These are phyloP conservation scores for Aspergillus quadrilineatus DNA, from an alignment of 2,329 filamentous ascomycete species.

Conservation along the genomic window DNA sequence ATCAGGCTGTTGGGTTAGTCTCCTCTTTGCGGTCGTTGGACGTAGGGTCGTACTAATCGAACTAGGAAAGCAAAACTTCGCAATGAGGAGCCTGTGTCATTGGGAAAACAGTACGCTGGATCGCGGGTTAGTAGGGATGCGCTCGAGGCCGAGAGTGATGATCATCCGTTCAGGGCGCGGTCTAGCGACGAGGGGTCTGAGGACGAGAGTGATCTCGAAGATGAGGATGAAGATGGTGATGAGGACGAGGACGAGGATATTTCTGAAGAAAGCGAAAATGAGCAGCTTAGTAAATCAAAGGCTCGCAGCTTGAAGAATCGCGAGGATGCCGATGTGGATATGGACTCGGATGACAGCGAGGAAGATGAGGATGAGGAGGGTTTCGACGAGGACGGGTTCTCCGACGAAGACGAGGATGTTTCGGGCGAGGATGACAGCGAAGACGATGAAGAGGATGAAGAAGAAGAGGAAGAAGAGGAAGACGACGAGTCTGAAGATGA, in stretches of 20 bases:
- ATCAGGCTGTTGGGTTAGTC: constrained; percentile 69
- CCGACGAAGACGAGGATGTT: constrained; percentile 19
- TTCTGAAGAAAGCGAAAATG: constrained; percentile 20
- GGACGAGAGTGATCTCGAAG: constrained; percentile 23
- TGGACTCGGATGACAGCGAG: constrained; percentile 28
- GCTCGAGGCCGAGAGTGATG: constrained; percentile 58
- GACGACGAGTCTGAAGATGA: constrained; percentile 16
- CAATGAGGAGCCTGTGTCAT: constrained; percentile 64
- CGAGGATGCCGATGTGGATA: constrained; percentile 17
- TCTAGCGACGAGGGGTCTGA: constrained; percentile 39
- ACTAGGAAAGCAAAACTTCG: constrained; percentile 76
- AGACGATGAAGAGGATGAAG: constrained; percentile 19
- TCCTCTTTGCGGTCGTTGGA: background rate
- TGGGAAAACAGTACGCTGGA: constrained; percentile 80
- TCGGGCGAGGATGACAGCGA: constrained; percentile 30
- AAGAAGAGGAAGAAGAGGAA: constrained; percentile 22
- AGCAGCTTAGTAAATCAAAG: constrained; percentile 6
- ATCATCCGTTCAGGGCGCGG: constrained; percentile 44
- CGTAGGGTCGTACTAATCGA: constrained; percentile 13
- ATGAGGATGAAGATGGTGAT: constrained; percentile 23
- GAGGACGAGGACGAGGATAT: constrained; percentile 18
- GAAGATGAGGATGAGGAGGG: constrained; percentile 26
- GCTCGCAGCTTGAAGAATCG: constrained; percentile 17
- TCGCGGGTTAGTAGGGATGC: constrained; percentile 70
- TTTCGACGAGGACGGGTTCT: constrained; percentile 22